Evolutionary conservation across 2,329 filamentous ascomycete species (phyloP).

Genomic region (Claviceps sorghi): DNA sequence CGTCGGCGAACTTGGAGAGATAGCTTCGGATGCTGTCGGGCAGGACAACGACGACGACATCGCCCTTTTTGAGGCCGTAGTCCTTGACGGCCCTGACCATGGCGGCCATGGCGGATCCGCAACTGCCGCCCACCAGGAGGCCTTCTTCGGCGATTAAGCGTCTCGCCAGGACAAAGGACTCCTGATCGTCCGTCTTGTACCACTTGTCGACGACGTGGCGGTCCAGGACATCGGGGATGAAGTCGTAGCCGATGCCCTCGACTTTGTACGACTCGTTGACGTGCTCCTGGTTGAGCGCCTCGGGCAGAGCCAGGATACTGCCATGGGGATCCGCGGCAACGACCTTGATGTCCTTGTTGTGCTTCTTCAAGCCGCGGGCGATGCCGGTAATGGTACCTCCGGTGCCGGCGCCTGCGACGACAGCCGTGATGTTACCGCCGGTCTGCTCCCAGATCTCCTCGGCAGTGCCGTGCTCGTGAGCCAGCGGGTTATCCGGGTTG

Average conservation of each 20-base stretch:
- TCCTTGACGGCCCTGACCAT: conserved; percentile 65
- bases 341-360: conserved; percentile 72
- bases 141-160: conserved; percentile 89
- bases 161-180: conserved; percentile 83
- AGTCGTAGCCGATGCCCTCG: conserved; percentile 97
- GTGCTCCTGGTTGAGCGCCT: conserved; percentile 62
- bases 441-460: conserved; percentile 95
- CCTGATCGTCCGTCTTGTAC: conserved; percentile 94
- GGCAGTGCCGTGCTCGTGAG: conserved; percentile 86
- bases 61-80: conserved; percentile 60
- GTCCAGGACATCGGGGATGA: conserved; percentile 86
- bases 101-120: conserved; percentile 79
- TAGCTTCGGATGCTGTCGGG: conserved; percentile 97
- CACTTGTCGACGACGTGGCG: conserved; percentile 71
- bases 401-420: conserved; percentile 87
- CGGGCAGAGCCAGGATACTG: conserved; percentile 76
- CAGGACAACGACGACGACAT: conserved; percentile 78
- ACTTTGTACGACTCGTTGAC: conserved; percentile 88
- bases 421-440: conserved; percentile 61
- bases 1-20: conserved; percentile 94
- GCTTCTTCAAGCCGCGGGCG: conserved; percentile 71
- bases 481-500: conserved; percentile 80
- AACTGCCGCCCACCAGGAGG: conserved; percentile 82
- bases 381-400: conserved; percentile 91
- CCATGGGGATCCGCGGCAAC: conserved; percentile 87